These are phyloP conservation scores for Neurospora africana DNA, from an alignment of 495 filamentous ascomycete species.

Conservation along the genomic window DNA sequence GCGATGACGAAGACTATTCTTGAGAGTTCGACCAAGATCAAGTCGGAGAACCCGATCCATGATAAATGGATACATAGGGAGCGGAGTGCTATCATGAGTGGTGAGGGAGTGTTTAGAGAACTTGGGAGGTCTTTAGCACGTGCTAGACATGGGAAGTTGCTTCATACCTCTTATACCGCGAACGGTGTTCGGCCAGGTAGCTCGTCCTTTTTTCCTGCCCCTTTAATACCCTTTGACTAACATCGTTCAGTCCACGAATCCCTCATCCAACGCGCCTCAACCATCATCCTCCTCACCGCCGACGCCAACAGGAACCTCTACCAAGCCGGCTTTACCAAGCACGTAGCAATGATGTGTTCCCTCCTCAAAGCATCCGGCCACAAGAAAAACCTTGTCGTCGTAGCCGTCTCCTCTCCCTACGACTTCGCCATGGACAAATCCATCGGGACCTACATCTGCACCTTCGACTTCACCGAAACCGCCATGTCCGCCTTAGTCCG, in stretches of 20 bases:
- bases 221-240: constrained; percentile 4
- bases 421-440: constrained; percentile 87
- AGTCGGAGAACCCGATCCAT: constrained; percentile 34
- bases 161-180: constrained; percentile 86
- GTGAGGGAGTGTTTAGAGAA: constrained; percentile 78
- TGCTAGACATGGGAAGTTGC: constrained; percentile 66
- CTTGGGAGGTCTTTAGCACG: constrained; percentile 71
- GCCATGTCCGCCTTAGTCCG: constrained; percentile 74
- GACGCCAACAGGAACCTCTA: constrained; percentile 86
- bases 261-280: constrained; percentile 73
- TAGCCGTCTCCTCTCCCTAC: constrained; percentile 86
- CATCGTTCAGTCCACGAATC: constrained; percentile 60
- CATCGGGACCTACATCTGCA: constrained; percentile 83
- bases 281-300: constrained; percentile 78
- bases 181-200: constrained; percentile 69
- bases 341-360: constrained; percentile 83
- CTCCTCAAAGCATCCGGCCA: constrained; percentile 44
- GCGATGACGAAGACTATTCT: constrained; percentile 49
- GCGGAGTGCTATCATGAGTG: constrained; percentile 68
- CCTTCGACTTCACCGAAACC: constrained; percentile 88
- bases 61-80: constrained; percentile 45
- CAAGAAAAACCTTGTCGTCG: constrained; percentile 67
- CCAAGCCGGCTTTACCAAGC: constrained; percentile 84
- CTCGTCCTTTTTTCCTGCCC: not conserved
- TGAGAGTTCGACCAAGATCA: constrained; percentile 37